Base-by-base conservation (phyloP, 495 filamentous ascomycete species). In the Podospora didyma region DNA sequence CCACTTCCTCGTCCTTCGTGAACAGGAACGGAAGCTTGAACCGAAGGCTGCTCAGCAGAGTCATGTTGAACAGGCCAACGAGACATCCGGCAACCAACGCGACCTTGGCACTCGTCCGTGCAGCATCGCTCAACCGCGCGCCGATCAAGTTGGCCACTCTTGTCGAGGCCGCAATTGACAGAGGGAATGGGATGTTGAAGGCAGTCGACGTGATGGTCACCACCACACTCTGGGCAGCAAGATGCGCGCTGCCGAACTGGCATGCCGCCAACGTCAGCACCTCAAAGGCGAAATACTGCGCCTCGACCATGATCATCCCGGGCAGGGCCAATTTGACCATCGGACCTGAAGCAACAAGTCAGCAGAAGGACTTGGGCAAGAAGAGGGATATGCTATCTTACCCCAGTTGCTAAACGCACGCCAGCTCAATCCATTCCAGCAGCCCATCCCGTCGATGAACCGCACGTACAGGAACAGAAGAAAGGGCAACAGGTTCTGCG, bases 251-350 rank as follows among this genome's bases (percentile, higher is more conserved):
- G 31, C 81, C 83, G 48, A 89, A 85, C 56, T 86, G 86, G 21
- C 81, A 80, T 0, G 87, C 81, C 5, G 81, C 78, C 22, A 90
- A 71, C 0, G 87, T 89, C 41, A 90, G 66, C 47, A 89, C 77
- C 62, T 89, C 87, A 54, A 90, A 87, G 3, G 86, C 87, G 7
- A 91, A 80, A 59, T 82, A 90, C 64, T 94, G 90, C 10, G 90
- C 89, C 64, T 91, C 86, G 2, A 96, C 84, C 88, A 93, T 94
- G 45, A 92, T 72, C 59, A 95, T 78, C 6, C 90, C 90, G 0
- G 90, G 90, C 9, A 94, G 67, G 2, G 90, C 89, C 22, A 95
- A 84, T 22, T 79, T 80, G 65, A 94, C 80, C 89, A 91, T 90
- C 6, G 85, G 86, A n/a, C 52, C 60, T 69, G 58, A 0, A 10